Conservation (phyloP, 805 yeast genomes). For the Starmerella geochares region DNA sequence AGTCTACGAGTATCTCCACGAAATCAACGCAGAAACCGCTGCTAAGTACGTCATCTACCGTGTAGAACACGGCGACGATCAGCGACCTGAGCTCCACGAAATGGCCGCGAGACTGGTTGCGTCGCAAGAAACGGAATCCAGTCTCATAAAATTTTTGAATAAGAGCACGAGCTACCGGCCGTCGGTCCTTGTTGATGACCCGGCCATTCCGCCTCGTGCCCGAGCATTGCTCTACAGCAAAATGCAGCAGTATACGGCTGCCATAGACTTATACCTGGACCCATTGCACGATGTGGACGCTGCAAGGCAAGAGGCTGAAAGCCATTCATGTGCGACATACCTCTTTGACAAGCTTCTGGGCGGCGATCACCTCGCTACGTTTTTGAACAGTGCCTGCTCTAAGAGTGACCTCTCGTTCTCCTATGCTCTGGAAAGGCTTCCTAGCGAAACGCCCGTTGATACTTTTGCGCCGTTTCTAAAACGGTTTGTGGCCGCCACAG, state of each 20-base stretch:
- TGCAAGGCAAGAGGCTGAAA: conserved; percentile 55
- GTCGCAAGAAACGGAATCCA: not conserved
- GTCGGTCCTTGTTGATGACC: conserved; percentile 1
- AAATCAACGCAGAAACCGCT: conserved; percentile 5
- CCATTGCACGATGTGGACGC: conserved; percentile 41
- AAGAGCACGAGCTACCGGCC: conserved; percentile 4
- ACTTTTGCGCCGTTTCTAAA: conserved; percentile 5
- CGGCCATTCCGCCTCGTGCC: conserved; percentile 26
- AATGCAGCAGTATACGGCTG: conserved; percentile 50
- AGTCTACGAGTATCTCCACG: conserved; percentile 14
- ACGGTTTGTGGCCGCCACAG: not conserved
- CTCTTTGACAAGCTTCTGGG: conserved; percentile 15
- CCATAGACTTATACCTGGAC: conserved; percentile 52
- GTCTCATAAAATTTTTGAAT: conserved; percentile 5
- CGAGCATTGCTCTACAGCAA: conserved; percentile 50
- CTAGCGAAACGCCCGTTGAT: not conserved
- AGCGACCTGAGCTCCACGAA: conserved; percentile 13
- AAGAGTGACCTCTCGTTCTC: not conserved
- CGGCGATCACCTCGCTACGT: not conserved
- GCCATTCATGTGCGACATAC: conserved; percentile 26
- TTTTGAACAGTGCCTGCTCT: not conserved
- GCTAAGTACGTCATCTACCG: conserved; percentile 11
- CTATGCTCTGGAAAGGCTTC: not conserved
- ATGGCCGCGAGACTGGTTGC: conserved; percentile 13
- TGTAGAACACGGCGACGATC: not conserved